Evolutionary conservation across 192 early-diverging fungal genomes (phyloP).

Genomic region (Dispira parvispora): DNA sequence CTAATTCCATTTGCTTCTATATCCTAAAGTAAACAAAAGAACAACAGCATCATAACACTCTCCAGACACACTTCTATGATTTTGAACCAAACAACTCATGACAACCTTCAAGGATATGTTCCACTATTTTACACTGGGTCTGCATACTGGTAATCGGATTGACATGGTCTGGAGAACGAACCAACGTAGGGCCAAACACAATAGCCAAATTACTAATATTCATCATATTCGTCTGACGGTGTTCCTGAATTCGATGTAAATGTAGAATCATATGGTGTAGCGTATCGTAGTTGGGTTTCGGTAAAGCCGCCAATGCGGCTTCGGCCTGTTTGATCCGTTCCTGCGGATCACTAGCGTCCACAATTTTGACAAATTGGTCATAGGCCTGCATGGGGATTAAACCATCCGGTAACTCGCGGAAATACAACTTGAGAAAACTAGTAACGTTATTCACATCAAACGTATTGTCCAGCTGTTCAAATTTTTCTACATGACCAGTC

Average conservation of each 20-base stretch:
- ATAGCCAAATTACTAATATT: conserved; percentile 68
- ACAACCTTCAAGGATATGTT: conserved; percentile 1
- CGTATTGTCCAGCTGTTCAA: conserved; percentile 37
- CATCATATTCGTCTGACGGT: conserved; percentile 79
- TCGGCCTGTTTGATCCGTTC: conserved; percentile 48
- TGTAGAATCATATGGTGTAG: conserved; percentile 66
- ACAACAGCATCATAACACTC: too few species aligned
- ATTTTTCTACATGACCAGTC: conserved; percentile 46
- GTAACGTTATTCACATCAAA: conserved; percentile 71
- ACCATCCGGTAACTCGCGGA: conserved; percentile 86
- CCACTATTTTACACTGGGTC: conserved; percentile 10
- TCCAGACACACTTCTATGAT: too few species aligned
- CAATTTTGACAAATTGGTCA: conserved; percentile 1
- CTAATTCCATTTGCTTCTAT: too few species aligned
- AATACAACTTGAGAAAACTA: conserved; percentile 81
- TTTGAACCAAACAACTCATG: conserved; percentile 4
- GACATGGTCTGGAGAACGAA: conserved; percentile 14
- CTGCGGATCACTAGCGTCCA: not conserved
- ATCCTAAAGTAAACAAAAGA: too few species aligned
- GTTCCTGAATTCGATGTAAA: conserved; percentile 56
- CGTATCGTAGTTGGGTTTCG: conserved; percentile 69
- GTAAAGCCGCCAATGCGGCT: conserved; percentile 54
- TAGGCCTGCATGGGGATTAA: conserved; percentile 37
- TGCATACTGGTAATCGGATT: conserved; percentile 11
- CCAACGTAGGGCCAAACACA: conserved; percentile 83